Percentiles rank a stretch among this genome's conserved stretches.
Evolutionary conservation across 306 rosid species (phyloP).

Genomic region (Gastrolobium villosum): DNA sequence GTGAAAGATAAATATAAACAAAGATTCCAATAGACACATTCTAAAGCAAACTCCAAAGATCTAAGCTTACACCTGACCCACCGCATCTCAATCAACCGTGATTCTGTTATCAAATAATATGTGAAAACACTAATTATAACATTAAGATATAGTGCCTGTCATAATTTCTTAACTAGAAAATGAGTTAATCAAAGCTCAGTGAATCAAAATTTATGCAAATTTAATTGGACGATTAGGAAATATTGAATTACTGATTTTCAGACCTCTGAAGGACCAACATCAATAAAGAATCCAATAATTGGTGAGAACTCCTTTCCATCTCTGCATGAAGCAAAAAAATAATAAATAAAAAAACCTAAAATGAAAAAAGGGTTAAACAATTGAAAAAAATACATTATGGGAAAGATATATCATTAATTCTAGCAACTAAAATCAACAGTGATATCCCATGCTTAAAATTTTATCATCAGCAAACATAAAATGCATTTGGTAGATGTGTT

Average conservation of each 20-base stretch:
- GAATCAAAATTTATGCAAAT: conserved; percentile 1
- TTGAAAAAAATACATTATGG: not conserved
- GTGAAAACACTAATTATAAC: conserved; percentile 20
- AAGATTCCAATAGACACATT: conserved; percentile 8
- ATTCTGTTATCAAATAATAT: conserved; percentile 30
- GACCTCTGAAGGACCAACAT: conserved; percentile 76
- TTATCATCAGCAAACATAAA: not conserved
- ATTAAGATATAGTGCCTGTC: conserved; percentile 1
- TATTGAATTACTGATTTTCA: conserved; percentile 32
- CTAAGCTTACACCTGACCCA: not conserved
- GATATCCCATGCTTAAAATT: conserved; percentile 10
- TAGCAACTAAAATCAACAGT: conserved; percentile 8
- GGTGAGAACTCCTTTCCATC: conserved; percentile 90
- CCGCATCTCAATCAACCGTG: conserved; percentile 24
- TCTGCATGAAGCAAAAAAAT: conserved; percentile 57
- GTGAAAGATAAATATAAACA: not conserved
- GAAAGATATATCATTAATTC: conserved; percentile 25
- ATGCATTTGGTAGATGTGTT: no score
- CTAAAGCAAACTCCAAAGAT: not conserved
- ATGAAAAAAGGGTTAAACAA: not conserved
- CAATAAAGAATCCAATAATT: conserved; percentile 73
- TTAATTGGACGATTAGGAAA: conserved; percentile 22
- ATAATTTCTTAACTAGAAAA: not conserved
- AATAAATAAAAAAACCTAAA: not conserved
- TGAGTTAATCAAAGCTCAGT: not conserved